Evolutionary conservation across 2,329 filamentous ascomycete species (phyloP).

Genomic region (Pseudogymnoascus verrucosus): DNA sequence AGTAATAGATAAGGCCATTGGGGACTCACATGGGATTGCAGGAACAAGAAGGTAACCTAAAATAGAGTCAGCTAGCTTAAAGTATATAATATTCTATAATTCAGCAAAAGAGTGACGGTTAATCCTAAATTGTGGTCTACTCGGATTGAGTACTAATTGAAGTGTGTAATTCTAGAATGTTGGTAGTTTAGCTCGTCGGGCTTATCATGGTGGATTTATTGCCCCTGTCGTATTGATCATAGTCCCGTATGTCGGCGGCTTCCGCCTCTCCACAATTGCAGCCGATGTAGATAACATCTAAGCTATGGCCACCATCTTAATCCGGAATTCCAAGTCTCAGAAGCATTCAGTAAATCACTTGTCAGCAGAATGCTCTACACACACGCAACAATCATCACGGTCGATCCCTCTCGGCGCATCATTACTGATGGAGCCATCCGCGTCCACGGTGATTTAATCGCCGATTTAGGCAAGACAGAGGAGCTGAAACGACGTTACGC

Average conservation of each 20-base stretch:
- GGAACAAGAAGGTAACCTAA: background rate
- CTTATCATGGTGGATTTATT: background rate
- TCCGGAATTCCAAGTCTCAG: background rate
- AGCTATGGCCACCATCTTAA: background rate
- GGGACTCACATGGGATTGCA: background rate
- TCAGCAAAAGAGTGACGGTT: background rate
- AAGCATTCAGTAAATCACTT: background rate
- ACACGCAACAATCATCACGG: slow-evolving; percentile 44
- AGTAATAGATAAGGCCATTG: background rate
- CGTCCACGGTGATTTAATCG: slow-evolving; percentile 33
- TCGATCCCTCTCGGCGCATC: slow-evolving; percentile 38
- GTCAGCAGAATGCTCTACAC: slow-evolving; percentile 34
- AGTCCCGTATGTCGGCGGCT: background rate
- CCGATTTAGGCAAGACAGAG: slow-evolving; percentile 35
- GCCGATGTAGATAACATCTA: background rate
- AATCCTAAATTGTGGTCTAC: background rate
- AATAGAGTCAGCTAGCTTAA: background rate
- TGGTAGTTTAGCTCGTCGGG: background rate
- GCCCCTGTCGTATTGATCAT: background rate
- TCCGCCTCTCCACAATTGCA: slow-evolving; percentile 1
- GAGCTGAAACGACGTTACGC: slow-evolving; percentile 26
- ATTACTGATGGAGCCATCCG: slow-evolving; percentile 40
- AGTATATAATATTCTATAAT: background rate
- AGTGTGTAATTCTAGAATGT: background rate
- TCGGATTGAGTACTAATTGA: background rate